Conservation (phyloP, 495 filamentous ascomycete genomes). For the Tirmania nivea region DNA sequence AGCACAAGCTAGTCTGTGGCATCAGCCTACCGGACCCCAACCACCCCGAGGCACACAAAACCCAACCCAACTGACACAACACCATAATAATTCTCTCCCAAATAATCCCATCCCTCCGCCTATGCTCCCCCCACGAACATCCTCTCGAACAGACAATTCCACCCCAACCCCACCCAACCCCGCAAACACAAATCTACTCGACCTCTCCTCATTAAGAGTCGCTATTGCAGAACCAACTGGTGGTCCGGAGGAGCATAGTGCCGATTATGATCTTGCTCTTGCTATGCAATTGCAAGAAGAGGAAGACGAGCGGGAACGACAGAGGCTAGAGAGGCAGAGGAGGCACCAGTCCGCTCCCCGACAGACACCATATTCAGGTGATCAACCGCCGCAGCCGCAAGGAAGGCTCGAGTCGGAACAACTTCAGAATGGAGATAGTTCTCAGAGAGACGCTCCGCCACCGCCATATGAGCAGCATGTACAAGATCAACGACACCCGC, state of each 20-base stretch:
- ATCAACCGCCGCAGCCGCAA: not conserved
- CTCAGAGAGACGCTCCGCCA: slow-evolving; percentile 3
- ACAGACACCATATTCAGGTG: slow-evolving; percentile 4
- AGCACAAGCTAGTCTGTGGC: no score
- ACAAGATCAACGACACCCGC: not conserved
- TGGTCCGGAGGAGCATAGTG: slow-evolving; percentile 33
- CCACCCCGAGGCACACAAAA: slow-evolving; percentile 5
- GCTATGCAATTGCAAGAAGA: slow-evolving; percentile 69
- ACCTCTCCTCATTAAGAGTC: not conserved
- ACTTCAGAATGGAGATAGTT: not conserved
- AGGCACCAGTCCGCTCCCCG: slow-evolving; percentile 11
- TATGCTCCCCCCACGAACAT: slow-evolving; percentile 21
- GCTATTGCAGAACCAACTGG: not conserved
- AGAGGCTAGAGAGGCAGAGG: slow-evolving; percentile 23
- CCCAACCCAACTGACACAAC: not conserved
- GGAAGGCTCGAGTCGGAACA: not conserved
- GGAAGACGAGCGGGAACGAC: slow-evolving; percentile 45
- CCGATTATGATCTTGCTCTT: slow-evolving; percentile 53
- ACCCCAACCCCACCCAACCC: not conserved
- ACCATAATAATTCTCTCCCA: not conserved
- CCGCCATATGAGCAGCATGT: slow-evolving; percentile 12
- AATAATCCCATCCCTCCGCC: not conserved
- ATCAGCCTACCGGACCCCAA: no score
- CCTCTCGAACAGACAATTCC: slow-evolving; percentile 2
- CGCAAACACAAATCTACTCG: not conserved